Base-by-base conservation (phyloP, 2,329 filamentous ascomycete species). In the Beauveria pseudobassiana region DNA sequence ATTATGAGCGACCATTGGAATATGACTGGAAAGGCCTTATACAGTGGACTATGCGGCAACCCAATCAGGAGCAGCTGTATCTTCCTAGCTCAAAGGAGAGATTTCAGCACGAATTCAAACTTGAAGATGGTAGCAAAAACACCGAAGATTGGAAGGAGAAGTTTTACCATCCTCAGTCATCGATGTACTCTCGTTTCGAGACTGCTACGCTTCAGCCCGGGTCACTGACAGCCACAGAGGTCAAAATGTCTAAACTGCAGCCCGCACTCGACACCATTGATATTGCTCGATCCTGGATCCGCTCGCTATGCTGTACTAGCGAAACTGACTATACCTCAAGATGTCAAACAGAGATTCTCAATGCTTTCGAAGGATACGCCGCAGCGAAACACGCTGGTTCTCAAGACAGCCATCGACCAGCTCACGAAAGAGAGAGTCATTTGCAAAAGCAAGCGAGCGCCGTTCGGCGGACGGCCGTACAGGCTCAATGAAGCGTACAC, bases 11-110 rank as follows among this genome's bases (percentile, higher is more conserved):
- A 51, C 78, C 86, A 0, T 71, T 81, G 45, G 79, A 80, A 1
- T 91, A 90, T 63, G 87, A 93, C 68, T 92, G 90, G 88, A 74
- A 77, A 10, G 73, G 71, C 5, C 72, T 93, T 6, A 81, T 92
- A 52, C 77, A 81, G 42, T 93, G 90, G 90, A 81, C 86, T 1
- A 75, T 84, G 65, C 77, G 79, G 24, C 81, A 83, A 4, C 73
- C 78, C 26, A 74, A 74, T 0, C 73, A 77, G 34, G 75, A 79
- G 59, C 76, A 77, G 0, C 68, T 80, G 40, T 70, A 77, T 24
- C 76, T 87, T 2, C 85, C 84, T 1, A 69, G 70, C 3, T 77
- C 77, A 1, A 76, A 78, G 50, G 67, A 72, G 14, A 70, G 71
- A n/a, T 70, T 88, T 2, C 72, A 80, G 3, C 66, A 75, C 16